These are phyloP conservation scores for Trapa bicornis DNA, from an alignment of 345 rosid species.

Conservation along the genomic window DNA sequence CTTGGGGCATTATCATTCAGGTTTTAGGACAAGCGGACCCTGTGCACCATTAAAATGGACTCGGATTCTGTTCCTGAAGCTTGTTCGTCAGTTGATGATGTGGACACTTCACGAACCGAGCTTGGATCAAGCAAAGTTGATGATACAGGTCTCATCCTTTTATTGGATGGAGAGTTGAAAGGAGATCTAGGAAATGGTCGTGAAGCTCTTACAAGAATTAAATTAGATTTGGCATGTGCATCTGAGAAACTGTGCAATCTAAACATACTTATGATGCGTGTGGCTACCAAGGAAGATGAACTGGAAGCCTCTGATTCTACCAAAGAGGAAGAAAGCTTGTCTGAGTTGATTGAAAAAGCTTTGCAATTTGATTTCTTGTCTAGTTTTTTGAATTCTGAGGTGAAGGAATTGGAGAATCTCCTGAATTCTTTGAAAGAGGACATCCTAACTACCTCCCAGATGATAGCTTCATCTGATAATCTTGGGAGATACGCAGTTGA, in stretches of 20 bases:
- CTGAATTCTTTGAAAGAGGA: constrained; percentile 27
- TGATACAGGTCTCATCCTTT: constrained; percentile 26
- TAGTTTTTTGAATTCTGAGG: constrained; percentile 52
- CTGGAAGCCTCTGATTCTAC: constrained; percentile 43
- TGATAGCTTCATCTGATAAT: constrained; percentile 35
- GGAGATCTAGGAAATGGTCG: constrained; percentile 29
- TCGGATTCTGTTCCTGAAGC: constrained; percentile 22
- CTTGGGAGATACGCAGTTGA: constrained; percentile 30
- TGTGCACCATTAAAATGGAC: constrained; percentile 27
- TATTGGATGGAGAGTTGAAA: constrained; percentile 28
- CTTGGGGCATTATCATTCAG: constrained; percentile 3
- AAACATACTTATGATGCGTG: constrained; percentile 58
- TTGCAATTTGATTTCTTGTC: constrained; percentile 50
- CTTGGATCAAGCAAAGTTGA: constrained; percentile 37
- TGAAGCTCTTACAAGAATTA: constrained; percentile 42
- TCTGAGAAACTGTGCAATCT: constrained; percentile 73
- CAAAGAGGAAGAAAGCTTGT: constrained; percentile 11
- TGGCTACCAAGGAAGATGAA: constrained; percentile 59
- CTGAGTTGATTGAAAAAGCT: not conserved
- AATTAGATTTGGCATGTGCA: constrained; percentile 59
- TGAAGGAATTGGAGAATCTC: constrained; percentile 44
- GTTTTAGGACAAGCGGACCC: constrained; percentile 3
- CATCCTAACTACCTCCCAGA: constrained; percentile 18
- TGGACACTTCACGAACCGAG: constrained; percentile 33
- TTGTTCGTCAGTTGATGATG: constrained; percentile 36